Evolutionary conservation across 208 protist species (phyloP), one percentile per base, ranked within the genome.

Genomic region (Leishmania amazonensis): DNA sequence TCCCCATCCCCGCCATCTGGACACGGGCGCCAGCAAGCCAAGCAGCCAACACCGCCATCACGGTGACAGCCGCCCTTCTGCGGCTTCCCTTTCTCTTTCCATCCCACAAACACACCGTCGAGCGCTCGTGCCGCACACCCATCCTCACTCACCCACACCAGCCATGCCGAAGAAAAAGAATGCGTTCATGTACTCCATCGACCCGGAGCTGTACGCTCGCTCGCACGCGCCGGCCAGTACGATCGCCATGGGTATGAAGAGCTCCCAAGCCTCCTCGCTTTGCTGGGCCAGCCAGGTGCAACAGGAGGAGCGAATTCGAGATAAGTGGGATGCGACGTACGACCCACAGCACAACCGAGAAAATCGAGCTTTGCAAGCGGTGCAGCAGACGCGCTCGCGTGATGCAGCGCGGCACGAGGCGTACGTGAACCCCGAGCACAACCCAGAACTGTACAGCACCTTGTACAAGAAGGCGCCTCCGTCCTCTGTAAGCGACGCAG

Each of bases 171-270:
- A 49, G 2, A 90, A 91, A 76, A 91, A 93, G 68, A 88, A 91
- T 24, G 67, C 35, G n/a, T 77, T 87, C 47, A 81, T 81, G 54
- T 85, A 86, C 84, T 92, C 89, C 58, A 83, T 91, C 80, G 88
- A 93, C 80, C 87, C 87, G 42, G 84, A 93, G 81, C 83, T 96
- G 45, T 94, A 87, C 62, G 86, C 87, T 49, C 77, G 83, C 40
- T 88, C 87, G 71, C 83, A 86, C 42, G 85, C 90, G 78, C 93
- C 91, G 15, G 80, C 86, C 47, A 76, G 74, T 31, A 96, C 93
- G 8, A 81, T 93, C 21, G 90, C 90, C 24, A 96, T 96, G 93
- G 93, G 93, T 21, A 89, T 96, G 86, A 96, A 96, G 78, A 49
- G 35, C 65, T 86, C 83, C 28, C 84, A 88, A 9, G 82, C 57